Conservation (phyloP, 2,329 filamentous ascomycete genomes). For the Diaporthe vaccinii region DNA sequence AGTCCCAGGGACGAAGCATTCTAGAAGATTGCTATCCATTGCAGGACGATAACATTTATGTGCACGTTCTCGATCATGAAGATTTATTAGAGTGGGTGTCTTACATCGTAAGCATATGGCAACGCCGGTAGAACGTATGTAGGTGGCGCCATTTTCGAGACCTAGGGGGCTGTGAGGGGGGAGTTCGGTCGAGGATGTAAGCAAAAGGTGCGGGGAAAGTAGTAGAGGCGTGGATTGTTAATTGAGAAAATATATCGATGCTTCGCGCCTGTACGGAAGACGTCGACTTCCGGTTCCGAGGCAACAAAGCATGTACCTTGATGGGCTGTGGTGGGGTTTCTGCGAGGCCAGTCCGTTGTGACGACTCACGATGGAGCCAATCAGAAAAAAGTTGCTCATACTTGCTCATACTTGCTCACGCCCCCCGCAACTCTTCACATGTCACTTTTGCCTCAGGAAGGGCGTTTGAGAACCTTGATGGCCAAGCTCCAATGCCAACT, state of each 20-base stretch:
- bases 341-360: neutral
- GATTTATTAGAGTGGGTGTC: neutral
- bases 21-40: neutral
- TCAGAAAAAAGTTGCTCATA: neutral
- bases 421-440: neutral
- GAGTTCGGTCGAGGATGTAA: neutral
- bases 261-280: neutral
- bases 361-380: neutral
- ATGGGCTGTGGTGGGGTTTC: neutral
- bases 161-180: neutral
- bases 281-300: neutral
- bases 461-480: neutral
- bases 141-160: slow-evolving; percentile 47
- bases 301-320: neutral
- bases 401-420: neutral
- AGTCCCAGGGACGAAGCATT: neutral
- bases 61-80: neutral
- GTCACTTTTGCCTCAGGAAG: neutral
- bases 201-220: neutral
- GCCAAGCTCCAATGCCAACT: neutral
- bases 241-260: neutral
- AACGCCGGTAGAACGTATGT: slow-evolving; percentile 49
- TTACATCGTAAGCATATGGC: slow-evolving; percentile 51
- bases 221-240: neutral
- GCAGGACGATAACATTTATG: neutral